phyloP scores from a whole-genome alignment of 2,329 filamentous ascomycete genomes.

The Phialophora tarda region DNA sequence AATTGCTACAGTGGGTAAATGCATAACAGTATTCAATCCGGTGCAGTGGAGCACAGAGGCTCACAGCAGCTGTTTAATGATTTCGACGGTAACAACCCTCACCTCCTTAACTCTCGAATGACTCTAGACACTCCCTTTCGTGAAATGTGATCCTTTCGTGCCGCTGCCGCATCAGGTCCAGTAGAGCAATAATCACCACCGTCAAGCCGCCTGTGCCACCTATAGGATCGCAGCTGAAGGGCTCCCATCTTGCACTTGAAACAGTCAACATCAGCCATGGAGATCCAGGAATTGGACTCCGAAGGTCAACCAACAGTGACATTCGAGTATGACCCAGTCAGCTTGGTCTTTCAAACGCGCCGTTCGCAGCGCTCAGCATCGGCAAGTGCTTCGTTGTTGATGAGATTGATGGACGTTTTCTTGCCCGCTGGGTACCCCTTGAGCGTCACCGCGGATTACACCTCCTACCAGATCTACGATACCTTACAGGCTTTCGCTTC shows the following conservation, averaged over 20 bases:
- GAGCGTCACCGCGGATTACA: conserved; percentile 83
- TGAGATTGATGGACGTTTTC: conserved; percentile 69
- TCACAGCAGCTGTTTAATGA: not conserved
- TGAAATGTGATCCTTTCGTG: not conserved
- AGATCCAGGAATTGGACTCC: conserved; percentile 26
- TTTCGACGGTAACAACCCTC: not conserved
- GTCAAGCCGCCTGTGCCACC: not conserved
- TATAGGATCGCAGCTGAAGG: not conserved
- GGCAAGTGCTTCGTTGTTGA: conserved; percentile 18
- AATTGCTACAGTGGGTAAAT: not conserved
- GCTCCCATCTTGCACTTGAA: not conserved
- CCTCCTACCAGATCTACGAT: conserved; percentile 54
- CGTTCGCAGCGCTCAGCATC: not conserved
- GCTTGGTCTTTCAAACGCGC: conserved; percentile 4
- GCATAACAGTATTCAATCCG: not conserved
- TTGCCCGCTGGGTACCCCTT: conserved; percentile 86
- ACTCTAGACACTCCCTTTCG: not conserved
- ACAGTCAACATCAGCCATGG: conserved; percentile 7
- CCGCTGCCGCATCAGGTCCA: too few relatives aligned
- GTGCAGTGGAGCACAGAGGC: not conserved
- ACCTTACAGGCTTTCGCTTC: conserved; percentile 84
- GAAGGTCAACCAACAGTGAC: conserved; percentile 20
- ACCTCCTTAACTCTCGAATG: not conserved
- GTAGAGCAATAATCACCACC: not conserved
- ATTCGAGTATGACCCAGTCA: conserved; percentile 13